These are phyloP conservation scores for Malus hybrid DNA, from an alignment of 331 rosid genomes.

Conservation along the genomic window DNA sequence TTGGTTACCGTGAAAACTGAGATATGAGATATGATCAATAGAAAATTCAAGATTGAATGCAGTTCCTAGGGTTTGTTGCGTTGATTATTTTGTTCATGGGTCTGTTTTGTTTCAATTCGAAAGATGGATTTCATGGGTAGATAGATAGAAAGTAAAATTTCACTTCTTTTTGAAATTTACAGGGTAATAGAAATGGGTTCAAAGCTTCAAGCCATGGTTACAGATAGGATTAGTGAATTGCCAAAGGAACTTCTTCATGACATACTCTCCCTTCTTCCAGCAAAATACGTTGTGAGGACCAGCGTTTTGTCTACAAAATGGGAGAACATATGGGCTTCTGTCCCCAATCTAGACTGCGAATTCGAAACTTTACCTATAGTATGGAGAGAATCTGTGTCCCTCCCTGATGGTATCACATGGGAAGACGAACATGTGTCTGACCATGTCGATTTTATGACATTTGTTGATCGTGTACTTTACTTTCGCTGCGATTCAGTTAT, in stretches of 20 bases:
- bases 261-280: neutral
- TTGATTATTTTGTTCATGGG: neutral
- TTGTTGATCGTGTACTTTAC: neutral
- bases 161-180: neutral
- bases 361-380: neutral
- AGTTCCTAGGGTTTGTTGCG: neutral
- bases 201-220: neutral
- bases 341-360: neutral
- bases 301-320: neutral
- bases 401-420: neutral
- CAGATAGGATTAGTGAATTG: neutral
- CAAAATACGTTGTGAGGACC: conserved; percentile 1
- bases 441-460: neutral
- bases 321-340: neutral
- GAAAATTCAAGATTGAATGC: no score
- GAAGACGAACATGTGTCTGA: neutral
- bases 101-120: neutral
- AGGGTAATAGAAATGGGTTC: neutral
- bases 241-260: neutral
- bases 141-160: neutral
- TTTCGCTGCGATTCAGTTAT: neutral
- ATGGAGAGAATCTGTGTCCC: no score
- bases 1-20: no score
- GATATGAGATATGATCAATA: no score
- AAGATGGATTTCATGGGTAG: neutral